These are phyloP conservation scores for Cryphonectria nitschkei DNA, from an alignment of 2,329 filamentous ascomycete species.

Conservation along the genomic window DNA sequence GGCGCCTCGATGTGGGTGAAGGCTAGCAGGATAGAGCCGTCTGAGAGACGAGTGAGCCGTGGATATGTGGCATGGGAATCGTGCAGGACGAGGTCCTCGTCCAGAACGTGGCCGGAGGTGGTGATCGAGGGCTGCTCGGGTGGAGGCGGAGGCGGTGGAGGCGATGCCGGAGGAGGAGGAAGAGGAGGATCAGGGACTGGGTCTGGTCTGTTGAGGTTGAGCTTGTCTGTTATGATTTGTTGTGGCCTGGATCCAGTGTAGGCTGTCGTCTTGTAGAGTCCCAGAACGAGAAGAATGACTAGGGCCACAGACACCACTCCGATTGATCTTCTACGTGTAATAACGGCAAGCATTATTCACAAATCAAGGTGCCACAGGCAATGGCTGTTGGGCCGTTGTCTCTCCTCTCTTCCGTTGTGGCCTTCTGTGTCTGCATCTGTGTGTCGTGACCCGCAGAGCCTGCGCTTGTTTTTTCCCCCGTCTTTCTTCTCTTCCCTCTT, in stretches of 20 bases:
- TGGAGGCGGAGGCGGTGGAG: not conserved
- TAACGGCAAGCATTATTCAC: not conserved
- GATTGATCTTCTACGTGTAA: not conserved
- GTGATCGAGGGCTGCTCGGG: not conserved
- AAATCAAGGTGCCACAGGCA: not conserved
- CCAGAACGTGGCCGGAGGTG: conserved; percentile 13
- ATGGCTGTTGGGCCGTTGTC: not conserved
- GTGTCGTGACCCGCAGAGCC: not conserved
- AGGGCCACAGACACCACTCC: conserved; percentile 5
- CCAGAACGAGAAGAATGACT: not conserved
- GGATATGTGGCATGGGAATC: conserved; percentile 49
- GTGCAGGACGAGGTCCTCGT: conserved; percentile 37
- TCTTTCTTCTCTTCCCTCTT: not conserved
- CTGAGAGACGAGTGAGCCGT: conserved; percentile 47
- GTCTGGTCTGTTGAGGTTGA: not conserved
- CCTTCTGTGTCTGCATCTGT: not conserved
- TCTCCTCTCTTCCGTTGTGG: not conserved
- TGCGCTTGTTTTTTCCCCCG: not conserved
- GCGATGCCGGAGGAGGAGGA: not conserved
- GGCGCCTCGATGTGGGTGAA: conserved; percentile 46
- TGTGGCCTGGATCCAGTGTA: not conserved
- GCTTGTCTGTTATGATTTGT: not conserved
- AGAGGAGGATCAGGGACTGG: not conserved
- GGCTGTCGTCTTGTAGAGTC: not conserved
- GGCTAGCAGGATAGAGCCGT: conserved; percentile 50